Percentiles rank a stretch among this genome's conserved stretches.
These are phyloP conservation scores for Recurvomyces mirabilis DNA, from an alignment of 495 filamentous ascomycete genomes.

Conservation along the genomic window DNA sequence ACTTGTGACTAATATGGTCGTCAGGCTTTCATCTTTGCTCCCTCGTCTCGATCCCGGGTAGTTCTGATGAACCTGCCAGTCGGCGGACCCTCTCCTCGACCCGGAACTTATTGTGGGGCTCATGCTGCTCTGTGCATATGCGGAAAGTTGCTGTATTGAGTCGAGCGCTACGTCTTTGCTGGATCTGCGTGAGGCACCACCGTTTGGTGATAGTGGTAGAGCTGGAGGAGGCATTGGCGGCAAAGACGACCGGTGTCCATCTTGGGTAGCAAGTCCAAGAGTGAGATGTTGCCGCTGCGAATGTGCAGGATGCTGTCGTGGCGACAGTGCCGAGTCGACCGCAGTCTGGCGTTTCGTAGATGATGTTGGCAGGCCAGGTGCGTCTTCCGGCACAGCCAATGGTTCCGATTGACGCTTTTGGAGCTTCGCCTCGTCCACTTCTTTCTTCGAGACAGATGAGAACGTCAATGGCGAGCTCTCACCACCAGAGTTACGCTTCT, in stretches of 20 bases:
- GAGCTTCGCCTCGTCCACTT: constrained; percentile 16
- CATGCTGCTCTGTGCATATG: constrained; percentile 1
- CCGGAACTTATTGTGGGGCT: not conserved
- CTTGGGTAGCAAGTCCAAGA: not conserved
- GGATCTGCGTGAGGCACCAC: constrained; percentile 12
- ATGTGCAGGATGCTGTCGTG: constrained; percentile 2
- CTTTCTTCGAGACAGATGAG: constrained; percentile 13
- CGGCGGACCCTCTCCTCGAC: constrained; percentile 13
- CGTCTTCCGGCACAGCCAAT: not conserved
- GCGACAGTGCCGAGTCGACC: not conserved
- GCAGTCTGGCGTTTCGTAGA: constrained; percentile 1
- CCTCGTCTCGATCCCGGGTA: constrained; percentile 19
- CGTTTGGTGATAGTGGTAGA: constrained; percentile 3
- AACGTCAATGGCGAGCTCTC: constrained; percentile 11
- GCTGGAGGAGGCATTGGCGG: constrained; percentile 1
- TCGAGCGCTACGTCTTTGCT: constrained; percentile 22
- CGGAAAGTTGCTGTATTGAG: constrained; percentile 12
- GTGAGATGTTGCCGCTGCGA: constrained; percentile 6
- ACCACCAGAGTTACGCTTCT: constrained; percentile 20
- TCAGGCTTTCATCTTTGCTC: constrained; percentile 24
- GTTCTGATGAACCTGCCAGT: constrained; percentile 17
- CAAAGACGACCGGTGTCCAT: constrained; percentile 7
- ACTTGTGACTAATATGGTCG: constrained; percentile 23
- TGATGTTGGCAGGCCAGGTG: not conserved
- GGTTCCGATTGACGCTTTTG: constrained; percentile 11